Conservation (phyloP, 371 early-diverging fungal genomes). For the Apophysomyces variabilis region DNA sequence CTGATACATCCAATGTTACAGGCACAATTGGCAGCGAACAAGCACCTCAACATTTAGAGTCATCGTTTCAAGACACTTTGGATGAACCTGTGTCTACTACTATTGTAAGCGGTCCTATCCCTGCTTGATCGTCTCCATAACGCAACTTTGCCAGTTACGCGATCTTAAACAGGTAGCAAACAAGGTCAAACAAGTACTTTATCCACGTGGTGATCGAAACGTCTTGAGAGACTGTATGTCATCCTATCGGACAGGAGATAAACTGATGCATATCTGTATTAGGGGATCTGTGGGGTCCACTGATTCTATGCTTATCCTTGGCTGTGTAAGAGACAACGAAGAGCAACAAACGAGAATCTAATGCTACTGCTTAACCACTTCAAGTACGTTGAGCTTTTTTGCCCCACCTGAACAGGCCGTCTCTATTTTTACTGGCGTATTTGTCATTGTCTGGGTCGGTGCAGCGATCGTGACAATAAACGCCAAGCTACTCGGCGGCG, state of each 20-base stretch:
- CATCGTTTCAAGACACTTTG: slow-evolving; percentile 71
- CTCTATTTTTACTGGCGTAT: slow-evolving; percentile 88
- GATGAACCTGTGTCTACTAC: slow-evolving; percentile 93
- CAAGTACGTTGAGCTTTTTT: slow-evolving; percentile 62
- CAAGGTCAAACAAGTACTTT: slow-evolving; percentile 77
- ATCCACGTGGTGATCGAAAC: slow-evolving; percentile 68
- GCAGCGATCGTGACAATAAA: slow-evolving; percentile 93
- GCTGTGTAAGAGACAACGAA: slow-evolving; percentile 58
- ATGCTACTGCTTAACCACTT: neutral
- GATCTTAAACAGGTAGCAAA: slow-evolving; percentile 75
- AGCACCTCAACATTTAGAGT: neutral
- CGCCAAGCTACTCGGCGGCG: slow-evolving; percentile 92
- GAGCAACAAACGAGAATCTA: neutral
- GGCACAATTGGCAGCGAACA: slow-evolving; percentile 29
- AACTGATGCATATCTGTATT: neutral
- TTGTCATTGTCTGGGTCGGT: slow-evolving; percentile 93
- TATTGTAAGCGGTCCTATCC: slow-evolving; percentile 56
- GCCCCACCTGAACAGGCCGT: slow-evolving; percentile 76
- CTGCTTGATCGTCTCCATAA: neutral
- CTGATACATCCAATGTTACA: slow-evolving; percentile 14
- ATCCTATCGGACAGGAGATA: neutral
- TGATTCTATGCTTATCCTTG: slow-evolving; percentile 85
- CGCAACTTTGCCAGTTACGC: slow-evolving; percentile 58
- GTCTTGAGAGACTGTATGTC: slow-evolving; percentile 79
- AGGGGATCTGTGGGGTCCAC: slow-evolving; percentile 98